These are phyloP conservation scores for Elaeagnus macrophylla DNA, from an alignment of 306 rosid genomes.

Conservation along the genomic window DNA sequence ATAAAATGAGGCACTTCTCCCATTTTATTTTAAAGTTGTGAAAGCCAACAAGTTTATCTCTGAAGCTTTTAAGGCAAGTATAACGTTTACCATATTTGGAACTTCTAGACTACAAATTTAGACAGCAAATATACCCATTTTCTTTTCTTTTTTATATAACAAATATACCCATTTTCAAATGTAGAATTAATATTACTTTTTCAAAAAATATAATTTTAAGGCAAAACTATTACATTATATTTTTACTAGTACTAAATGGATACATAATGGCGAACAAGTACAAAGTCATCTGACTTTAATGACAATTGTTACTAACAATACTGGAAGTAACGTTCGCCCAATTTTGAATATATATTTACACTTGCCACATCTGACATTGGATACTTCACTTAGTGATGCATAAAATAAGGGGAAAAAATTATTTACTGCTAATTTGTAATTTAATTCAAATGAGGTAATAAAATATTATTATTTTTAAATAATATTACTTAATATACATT, in stretches of 20 bases:
- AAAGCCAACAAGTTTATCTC: background rate
- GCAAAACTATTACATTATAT: too few relatives aligned
- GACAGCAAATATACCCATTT: background rate
- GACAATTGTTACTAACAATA: background rate
- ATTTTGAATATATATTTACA: background rate
- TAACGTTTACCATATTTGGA: background rate
- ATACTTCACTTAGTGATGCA: too few relatives aligned
- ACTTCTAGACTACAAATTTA: background rate
- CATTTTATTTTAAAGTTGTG: too few relatives aligned
- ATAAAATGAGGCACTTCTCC: too few relatives aligned
- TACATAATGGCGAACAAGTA: background rate
- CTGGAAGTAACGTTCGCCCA: background rate
- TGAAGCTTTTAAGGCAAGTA: constrained; percentile 3
- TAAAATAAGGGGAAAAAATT: too few relatives aligned
- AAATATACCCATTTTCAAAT: too few relatives aligned
- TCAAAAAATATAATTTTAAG: background rate
- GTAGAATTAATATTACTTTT: background rate
- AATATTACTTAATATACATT: too few relatives aligned
- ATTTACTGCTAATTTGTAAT: too few relatives aligned
- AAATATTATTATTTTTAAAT: too few relatives aligned
- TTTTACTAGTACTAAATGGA: too few relatives aligned
- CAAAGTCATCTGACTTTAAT: background rate
- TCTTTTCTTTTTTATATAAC: too few relatives aligned
- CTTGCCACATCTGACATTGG: background rate
- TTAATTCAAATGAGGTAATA: too few relatives aligned